Conservation (phyloP, 116 monocot species). For the Papilionanthe hybrid region DNA sequence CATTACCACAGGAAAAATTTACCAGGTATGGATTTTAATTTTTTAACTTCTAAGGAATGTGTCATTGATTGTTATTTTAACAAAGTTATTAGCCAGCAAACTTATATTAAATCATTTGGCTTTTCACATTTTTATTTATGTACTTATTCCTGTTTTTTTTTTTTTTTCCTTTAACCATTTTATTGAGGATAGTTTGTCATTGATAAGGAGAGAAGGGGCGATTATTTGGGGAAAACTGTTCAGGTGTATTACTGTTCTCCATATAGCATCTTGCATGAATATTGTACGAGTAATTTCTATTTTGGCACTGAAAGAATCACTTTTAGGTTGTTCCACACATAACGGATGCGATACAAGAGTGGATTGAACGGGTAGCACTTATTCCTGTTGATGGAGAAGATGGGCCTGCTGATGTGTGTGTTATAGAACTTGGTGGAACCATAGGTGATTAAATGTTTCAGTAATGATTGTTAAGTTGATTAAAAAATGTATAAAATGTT, state of each 20-base stretch:
- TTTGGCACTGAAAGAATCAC: neutral
- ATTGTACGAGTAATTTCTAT: neutral
- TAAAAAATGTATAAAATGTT: neutral
- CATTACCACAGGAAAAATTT: slow-evolving; percentile 81
- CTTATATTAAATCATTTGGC: neutral
- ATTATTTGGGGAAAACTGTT: slow-evolving; percentile 80
- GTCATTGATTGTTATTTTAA: neutral
- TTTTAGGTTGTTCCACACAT: slow-evolving; percentile 81
- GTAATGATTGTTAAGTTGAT: neutral
- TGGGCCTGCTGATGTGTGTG: slow-evolving; percentile 79
- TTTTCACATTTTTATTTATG: neutral
- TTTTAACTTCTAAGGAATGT: neutral
- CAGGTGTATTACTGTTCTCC: slow-evolving; percentile 41
- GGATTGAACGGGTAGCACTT: slow-evolving; percentile 65
- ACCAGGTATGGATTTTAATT: slow-evolving; percentile 55
- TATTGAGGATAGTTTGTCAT: slow-evolving; percentile 42
- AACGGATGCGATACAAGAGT: slow-evolving; percentile 78
- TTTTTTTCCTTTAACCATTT: slow-evolving; percentile 6
- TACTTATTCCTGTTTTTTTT: neutral
- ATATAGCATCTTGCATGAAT: neutral
- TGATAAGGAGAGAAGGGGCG: slow-evolving; percentile 64
- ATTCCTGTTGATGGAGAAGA: slow-evolving; percentile 77
- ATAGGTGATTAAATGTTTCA: slow-evolving; percentile 44
- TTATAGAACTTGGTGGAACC: slow-evolving; percentile 88
- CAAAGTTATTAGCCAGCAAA: neutral